Percentiles rank a stretch among this genome's conserved stretches.
phyloP scores from a whole-genome alignment of 108 stramenopile species.

The Nitzschia sp. region DNA sequence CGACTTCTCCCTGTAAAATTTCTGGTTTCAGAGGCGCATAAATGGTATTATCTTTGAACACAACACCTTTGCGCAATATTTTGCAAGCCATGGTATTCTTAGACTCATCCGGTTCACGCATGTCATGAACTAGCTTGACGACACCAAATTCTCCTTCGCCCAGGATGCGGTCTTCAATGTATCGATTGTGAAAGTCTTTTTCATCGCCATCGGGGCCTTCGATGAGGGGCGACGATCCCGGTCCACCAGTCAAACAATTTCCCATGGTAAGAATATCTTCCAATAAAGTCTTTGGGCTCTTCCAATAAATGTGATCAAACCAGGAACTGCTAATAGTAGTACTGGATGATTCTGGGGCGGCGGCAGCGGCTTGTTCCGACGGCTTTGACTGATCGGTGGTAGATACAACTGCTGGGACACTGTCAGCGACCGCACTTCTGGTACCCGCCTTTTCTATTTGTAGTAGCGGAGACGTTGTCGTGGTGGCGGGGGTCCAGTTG shows the following conservation, averaged over 20 bases:
- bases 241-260: slow-evolving; percentile 25
- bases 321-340: neutral
- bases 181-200: slow-evolving; percentile 66
- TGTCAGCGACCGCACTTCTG: neutral
- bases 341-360: neutral
- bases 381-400: neutral
- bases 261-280: slow-evolving; percentile 39
- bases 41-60: slow-evolving; percentile 79
- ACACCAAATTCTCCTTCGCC: slow-evolving; percentile 85
- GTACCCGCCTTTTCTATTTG: too few species aligned
- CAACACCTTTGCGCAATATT: slow-evolving; percentile 67
- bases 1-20: slow-evolving; percentile 58
- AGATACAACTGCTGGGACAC: neutral
- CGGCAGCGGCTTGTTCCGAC: neutral
- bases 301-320: slow-evolving; percentile 20
- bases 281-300: slow-evolving; percentile 6
- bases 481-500: neutral
- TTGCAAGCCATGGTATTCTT: slow-evolving; percentile 67
- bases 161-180: slow-evolving; percentile 59
- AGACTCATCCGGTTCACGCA: slow-evolving; percentile 20
- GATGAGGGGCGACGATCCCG: slow-evolving; percentile 15
- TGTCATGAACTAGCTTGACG: slow-evolving; percentile 77
- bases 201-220: slow-evolving; percentile 54
- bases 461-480: neutral
- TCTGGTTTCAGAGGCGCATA: slow-evolving; percentile 78